Conservation (phyloP, 345 rosid species). For the Streptanthus diversifolius region DNA sequence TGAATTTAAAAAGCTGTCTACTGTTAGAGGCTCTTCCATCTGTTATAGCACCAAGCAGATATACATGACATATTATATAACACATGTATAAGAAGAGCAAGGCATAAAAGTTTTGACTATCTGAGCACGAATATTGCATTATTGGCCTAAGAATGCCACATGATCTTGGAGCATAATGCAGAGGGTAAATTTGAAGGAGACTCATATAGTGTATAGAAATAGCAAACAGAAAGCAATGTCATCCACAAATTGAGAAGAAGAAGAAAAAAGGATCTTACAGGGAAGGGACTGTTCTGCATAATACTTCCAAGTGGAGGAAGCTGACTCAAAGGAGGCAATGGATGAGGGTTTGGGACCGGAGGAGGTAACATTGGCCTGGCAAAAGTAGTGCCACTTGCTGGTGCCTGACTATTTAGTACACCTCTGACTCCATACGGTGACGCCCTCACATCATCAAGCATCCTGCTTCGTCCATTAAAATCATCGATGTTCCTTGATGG, state of each 20-base stretch:
- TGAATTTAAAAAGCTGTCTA: conserved; percentile 69
- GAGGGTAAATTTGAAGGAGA: neutral
- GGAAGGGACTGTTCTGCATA: conserved; percentile 47
- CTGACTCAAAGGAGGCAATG: conserved; percentile 45
- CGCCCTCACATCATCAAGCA: conserved; percentile 54
- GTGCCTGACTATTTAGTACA: conserved; percentile 48
- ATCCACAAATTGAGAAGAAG: conserved; percentile 9
- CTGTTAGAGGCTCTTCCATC: conserved; percentile 72
- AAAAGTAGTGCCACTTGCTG: conserved; percentile 45
- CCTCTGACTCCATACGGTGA: conserved; percentile 58
- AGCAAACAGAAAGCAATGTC: neutral
- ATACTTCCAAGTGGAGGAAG: conserved; percentile 48
- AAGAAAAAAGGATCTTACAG: conserved; percentile 49
- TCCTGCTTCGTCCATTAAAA: conserved; percentile 50
- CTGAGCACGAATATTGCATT: conserved; percentile 8
- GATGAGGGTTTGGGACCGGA: conserved; percentile 49
- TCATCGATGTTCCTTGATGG: conserved; percentile 12
- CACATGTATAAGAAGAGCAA: neutral
- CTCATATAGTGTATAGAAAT: neutral
- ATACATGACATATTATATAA: neutral
- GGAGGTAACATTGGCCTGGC: conserved; percentile 54
- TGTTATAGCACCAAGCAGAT: conserved; percentile 27
- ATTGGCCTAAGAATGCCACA: neutral
- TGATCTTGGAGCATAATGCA: neutral
- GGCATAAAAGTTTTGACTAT: neutral